Base-by-base conservation (phyloP, 192 early-diverging fungal species). In the Coemansia sp. region DNA sequence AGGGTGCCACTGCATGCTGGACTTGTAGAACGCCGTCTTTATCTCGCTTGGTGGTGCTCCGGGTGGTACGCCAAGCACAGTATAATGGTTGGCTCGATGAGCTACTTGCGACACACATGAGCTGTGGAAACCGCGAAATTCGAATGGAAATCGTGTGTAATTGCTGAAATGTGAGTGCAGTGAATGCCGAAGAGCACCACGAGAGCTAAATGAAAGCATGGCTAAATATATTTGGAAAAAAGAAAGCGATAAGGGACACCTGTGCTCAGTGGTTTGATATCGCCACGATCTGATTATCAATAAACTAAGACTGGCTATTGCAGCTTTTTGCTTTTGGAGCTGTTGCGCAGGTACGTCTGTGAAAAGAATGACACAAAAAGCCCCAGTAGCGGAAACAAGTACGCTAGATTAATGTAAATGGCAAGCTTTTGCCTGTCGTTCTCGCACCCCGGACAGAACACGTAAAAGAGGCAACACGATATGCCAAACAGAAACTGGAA, bases 401-500 rank as follows among this genome's bases (percentile, higher is more conserved):
- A 93, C 12, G 69, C 83, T 47, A 90, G 73, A 41, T 89, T 91
- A 56, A 90, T 80, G 63, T 80, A 81, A 55, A 91, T 85, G 56
- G 90, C 89, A 43, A 86, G 80, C 55, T 81, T 75, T 52, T 89
- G 83, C 9, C 83, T 83, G 37, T 83, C 81, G 35, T 76, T 86
- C 27, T 73, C 48, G 71, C 89, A 89, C n/a, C 80, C 81, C 11
- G 86, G 84, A 10, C 89, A 75, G 60, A 92, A 79, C 47, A 90
- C 60, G 58, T 91, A 93, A 41, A 84, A 83, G 52, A 86, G 54
- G 58, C 92, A 89, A 22, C 88, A 56, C 19, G 87, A 60, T 24
- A 82, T 87, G 39, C 92, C 93, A 65, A 93, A 77, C 22, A 92
- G 58, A 78, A 95, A 95, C 79, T 95, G 93, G 37, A 86, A 84